phyloP scores from a whole-genome alignment of 2,329 filamentous ascomycete species.

The Pseudocercospora pini-densiflorae region DNA sequence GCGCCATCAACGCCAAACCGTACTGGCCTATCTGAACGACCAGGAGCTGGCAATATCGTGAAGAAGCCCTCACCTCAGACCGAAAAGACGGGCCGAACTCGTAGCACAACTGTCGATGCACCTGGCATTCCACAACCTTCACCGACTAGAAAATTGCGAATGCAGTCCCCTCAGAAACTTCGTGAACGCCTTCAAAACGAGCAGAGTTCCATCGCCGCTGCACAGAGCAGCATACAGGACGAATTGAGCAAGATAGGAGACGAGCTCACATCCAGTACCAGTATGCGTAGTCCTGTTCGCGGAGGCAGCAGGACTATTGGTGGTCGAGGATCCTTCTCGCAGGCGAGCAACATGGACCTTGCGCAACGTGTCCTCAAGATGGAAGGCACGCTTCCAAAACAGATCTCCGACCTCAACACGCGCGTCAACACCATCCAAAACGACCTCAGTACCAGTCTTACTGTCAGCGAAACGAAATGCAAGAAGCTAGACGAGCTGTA shows the following conservation, averaged over 20 bases:
- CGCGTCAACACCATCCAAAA: conserved; percentile 67
- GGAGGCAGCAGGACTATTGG: conserved; percentile 26
- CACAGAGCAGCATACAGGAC: conserved; percentile 70
- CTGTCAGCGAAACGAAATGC: conserved; percentile 74
- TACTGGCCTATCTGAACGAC: conserved; percentile 57
- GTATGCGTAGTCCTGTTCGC: conserved; percentile 21
- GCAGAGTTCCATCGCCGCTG: conserved; percentile 72
- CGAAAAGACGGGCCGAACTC: conserved; percentile 31
- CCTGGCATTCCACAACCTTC: conserved; percentile 12
- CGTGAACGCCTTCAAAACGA: conserved; percentile 85
- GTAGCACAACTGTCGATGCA: conserved; percentile 23
- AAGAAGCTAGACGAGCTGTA: conserved; percentile 87
- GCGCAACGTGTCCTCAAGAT: conserved; percentile 66
- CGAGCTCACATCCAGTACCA: conserved; percentile 64
- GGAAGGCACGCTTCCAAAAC: conserved; percentile 67
- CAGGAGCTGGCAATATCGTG: conserved; percentile 56
- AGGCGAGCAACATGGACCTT: conserved; percentile 48
- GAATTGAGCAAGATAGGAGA: conserved; percentile 81
- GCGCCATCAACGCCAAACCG: conserved; percentile 47
- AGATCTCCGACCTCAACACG: conserved; percentile 63
- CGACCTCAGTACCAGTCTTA: conserved; percentile 73
- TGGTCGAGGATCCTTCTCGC: conserved; percentile 26
- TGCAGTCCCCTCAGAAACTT: conserved; percentile 68
- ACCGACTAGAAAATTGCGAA: conserved; percentile 59
- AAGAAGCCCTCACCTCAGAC: conserved; percentile 64